These are phyloP conservation scores for Psilocybe subaeruginosa DNA, from an alignment of 768 basidiomycete genomes.

Conservation along the genomic window DNA sequence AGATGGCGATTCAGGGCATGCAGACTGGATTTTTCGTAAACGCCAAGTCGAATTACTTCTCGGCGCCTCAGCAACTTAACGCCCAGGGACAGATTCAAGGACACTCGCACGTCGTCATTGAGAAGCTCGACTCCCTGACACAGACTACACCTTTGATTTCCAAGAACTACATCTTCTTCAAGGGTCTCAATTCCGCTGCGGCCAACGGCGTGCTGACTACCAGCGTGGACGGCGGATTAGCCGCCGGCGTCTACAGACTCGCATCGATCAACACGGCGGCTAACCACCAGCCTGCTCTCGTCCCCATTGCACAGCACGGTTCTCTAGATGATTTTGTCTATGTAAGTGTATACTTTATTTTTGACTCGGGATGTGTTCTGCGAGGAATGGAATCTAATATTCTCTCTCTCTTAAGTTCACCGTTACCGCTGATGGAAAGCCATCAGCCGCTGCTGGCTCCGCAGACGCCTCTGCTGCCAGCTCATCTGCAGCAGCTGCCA, in stretches of 20 bases:
- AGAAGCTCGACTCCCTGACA: conserved; percentile 43
- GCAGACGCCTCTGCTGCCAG: no score
- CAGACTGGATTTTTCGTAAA: conserved; percentile 48
- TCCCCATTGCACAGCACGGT: conserved; percentile 15
- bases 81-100: conserved; percentile 43
- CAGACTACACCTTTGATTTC: conserved; percentile 53
- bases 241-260: conserved; percentile 59
- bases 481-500: no score
- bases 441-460: not conserved
- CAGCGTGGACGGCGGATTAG: conserved; percentile 54
- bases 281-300: conserved; percentile 63
- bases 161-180: conserved; percentile 60
- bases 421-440: conserved; percentile 11
- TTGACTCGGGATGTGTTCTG: conserved; percentile 8
- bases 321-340: conserved; percentile 60
- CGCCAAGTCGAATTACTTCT: conserved; percentile 42
- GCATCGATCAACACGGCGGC: conserved; percentile 57
- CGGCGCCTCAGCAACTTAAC: conserved; percentile 49
- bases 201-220: conserved; percentile 50
- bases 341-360: conserved; percentile 37
- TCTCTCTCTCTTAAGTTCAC: not conserved
- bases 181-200: conserved; percentile 46
- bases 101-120: conserved; percentile 56
- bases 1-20: conserved; percentile 37
- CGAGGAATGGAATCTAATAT: conserved; percentile 6